Evolutionary conservation across 306 rosid genomes (phyloP).

Genomic region (Abrus precatorius): DNA sequence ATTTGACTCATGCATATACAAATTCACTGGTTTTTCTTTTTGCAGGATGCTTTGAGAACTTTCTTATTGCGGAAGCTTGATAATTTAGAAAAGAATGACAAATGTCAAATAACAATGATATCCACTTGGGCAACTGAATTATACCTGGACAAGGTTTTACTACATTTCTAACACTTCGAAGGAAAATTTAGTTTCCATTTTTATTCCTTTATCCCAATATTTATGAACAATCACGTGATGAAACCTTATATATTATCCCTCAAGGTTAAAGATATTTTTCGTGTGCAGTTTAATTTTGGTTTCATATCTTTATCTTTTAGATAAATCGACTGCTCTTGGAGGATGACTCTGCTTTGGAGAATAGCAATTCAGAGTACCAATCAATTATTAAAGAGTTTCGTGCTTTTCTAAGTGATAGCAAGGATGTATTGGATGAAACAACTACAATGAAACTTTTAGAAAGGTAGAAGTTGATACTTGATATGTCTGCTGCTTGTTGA

Average conservation of each 20-base stretch:
- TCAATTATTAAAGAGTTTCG: conserved; percentile 85
- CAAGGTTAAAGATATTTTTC: conserved; percentile 32
- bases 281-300: conserved; percentile 44
- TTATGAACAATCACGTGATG: conserved; percentile 26
- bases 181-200: conserved; percentile 39
- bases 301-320: conserved; percentile 57
- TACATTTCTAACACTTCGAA: conserved; percentile 48
- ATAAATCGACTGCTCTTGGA: conserved; percentile 93
- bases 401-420: conserved; percentile 94
- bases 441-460: conserved; percentile 95
- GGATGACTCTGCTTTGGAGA: conserved; percentile 82
- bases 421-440: conserved; percentile 94
- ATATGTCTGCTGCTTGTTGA: conserved; percentile 38
- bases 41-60: conserved; percentile 95
- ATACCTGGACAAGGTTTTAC: conserved; percentile 91
- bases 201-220: conserved; percentile 31
- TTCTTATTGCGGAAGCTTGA: conserved; percentile 92
- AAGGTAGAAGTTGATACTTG: conserved; percentile 63
- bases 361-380: conserved; percentile 75
- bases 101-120: conserved; percentile 99
- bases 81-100: conserved; percentile 81
- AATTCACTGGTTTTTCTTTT: conserved; percentile 40
- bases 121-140: conserved; percentile 97
- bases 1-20: conserved; percentile 29
- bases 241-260: conserved; percentile 17